phyloP scores from a whole-genome alignment of 768 basidiomycete genomes.

The Hypholoma sublateritium region DNA sequence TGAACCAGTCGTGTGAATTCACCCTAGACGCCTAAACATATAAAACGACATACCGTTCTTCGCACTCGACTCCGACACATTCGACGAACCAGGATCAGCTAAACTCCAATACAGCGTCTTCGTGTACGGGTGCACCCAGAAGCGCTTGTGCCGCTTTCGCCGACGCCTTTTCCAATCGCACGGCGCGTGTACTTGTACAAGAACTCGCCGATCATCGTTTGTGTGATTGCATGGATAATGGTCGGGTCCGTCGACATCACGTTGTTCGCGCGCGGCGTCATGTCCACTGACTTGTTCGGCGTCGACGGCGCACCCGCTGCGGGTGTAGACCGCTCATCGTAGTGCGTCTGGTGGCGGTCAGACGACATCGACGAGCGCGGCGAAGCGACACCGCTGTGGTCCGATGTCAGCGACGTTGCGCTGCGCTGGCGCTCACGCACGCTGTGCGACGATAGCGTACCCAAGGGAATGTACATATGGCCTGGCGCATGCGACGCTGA shows the following conservation, averaged over 20 bases:
- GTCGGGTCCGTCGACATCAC: constrained; percentile 76
- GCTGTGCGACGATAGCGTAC: constrained; percentile 47
- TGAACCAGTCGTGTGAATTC: no score
- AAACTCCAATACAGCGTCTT: constrained; percentile 98
- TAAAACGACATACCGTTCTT: constrained; percentile 84
- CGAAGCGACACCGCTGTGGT: constrained; percentile 56
- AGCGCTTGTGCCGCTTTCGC: constrained; percentile 88
- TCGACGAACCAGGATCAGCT: constrained; percentile 86
- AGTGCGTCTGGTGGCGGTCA: constrained; percentile 47
- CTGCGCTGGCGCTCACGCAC: constrained; percentile 53
- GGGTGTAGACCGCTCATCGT: constrained; percentile 73
- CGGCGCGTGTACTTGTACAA: constrained; percentile 95
- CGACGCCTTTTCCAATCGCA: constrained; percentile 86
- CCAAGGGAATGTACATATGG: constrained; percentile 44
- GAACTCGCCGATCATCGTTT: constrained; percentile 99
- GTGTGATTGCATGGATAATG: constrained; percentile 95
- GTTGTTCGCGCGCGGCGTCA: constrained; percentile 37
- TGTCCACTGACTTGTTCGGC: constrained; percentile 46
- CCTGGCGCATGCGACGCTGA: constrained; percentile 65
- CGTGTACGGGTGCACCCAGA: constrained; percentile 99
- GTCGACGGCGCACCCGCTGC: constrained; percentile 38
- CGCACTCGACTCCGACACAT: constrained; percentile 88
- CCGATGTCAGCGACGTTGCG: constrained; percentile 69
- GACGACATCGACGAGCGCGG: constrained; percentile 84
- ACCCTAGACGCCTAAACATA: no score